Evolutionary conservation across 495 filamentous ascomycete species (phyloP), one percentile per base, ranked within the genome.

Genomic region (Tuber microsphaerosporum): DNA sequence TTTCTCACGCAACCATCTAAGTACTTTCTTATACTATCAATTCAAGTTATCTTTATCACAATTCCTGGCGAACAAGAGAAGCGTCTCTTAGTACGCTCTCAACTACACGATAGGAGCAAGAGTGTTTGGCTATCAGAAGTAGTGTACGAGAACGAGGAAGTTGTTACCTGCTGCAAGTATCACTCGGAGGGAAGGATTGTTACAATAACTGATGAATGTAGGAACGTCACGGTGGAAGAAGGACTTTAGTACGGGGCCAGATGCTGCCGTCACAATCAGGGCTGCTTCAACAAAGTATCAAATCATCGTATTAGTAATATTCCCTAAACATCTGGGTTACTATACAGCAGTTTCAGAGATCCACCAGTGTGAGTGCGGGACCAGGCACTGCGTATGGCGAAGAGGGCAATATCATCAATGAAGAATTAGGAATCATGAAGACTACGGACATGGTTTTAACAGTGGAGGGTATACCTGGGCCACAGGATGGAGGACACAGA

Each of bases 221-320:
- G 69, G 74, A 3, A 37, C 4, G 44, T 71, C 71, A 20, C 20
- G 26, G 26, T 34, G 65, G 37, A 75, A 42, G 14, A 71, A 51
- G 6, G 69, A 44, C 43, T 71, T 71, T 19, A 75, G 41, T 1
- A 69, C 17, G 22, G 74, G 74, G 9, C 68, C 74, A 51, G 69
- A 75, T 1, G 74, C 74, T 22, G 65, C 69, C n/a, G 56, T 31
- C 34, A 71, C 20, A 39, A 75, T 75, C 19, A 75, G 39, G 10
- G 31, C 56, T 26, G 31, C 34, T 71, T 75, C 74, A 34, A 71
- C 48, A 43, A 56, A 71, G 31, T 71, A 71, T 69, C 74, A 75
- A 37, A 75, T 16, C 5, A 75, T 48, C 7, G 69, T 44, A 42
- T 46, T 41, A 16, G 74, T 42, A 26, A 71, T 31, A 37, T 75